Evolutionary conservation across 2,329 filamentous ascomycete species (phyloP), one percentile per base, ranked within the genome.

Genomic region (Microdochium trichocladiopsis): DNA sequence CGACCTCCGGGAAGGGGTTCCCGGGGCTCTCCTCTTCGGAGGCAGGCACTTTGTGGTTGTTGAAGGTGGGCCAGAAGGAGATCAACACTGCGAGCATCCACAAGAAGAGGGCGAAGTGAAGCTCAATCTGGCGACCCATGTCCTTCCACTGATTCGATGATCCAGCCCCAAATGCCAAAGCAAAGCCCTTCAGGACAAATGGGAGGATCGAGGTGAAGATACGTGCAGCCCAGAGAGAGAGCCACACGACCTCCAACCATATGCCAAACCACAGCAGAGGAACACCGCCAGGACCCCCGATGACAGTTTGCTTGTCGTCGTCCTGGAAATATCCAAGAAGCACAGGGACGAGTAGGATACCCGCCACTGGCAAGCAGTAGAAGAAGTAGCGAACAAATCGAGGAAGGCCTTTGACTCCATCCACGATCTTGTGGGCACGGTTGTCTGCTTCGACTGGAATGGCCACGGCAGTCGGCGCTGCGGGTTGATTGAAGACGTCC

Each of bases 121-220:
- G 71, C 66, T 97, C 93, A 47, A 97, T 78, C 60, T 91, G 84
- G 54, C 85, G 86, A 21, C 90, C 91, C 65, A 96, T 83, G 61
- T 95, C 92, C 62, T 84, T 86, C 92, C 92, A 96, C 66, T 96
- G 96, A 72, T 94, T 95, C 63, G 84, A 79, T 60, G 89, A 93
- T 66, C 91, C 94, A 16, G 92, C 94, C 2, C 78, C 81, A 63
- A 90, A 85, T 4, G 93, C 74, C 61, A 85, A 89, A 4, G 90
- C 84, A 16, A 88, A 28, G 9, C 70, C 61, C 37, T 71, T 69
- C 53, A 82, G 71, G 5, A 72, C 52, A 24, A 64, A 68, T 0
- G 79, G 79, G 57, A 82, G 68, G 33, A 79, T 63, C 24, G 75
- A 73, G 3, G 76, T 79, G 43, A 76, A 58, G 63, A 82, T 79